Evolutionary conservation across 2,329 filamentous ascomycete genomes (phyloP).

Genomic region (Claviceps pusilla): DNA sequence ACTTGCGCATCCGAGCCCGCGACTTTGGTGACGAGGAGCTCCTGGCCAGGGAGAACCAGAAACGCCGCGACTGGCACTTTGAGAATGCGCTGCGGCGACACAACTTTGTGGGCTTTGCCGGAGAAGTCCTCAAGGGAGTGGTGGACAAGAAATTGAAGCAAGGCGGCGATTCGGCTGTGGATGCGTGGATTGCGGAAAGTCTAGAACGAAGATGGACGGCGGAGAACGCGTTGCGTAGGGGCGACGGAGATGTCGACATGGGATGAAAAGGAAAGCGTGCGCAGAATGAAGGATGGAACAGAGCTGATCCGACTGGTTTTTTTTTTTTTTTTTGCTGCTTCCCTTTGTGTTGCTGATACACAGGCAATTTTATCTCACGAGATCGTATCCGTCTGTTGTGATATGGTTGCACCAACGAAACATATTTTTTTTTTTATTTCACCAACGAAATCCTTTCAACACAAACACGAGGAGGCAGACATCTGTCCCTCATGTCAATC

Average conservation of each 20-base stretch:
- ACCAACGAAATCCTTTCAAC: too few species aligned
- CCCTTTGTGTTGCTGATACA: neutral
- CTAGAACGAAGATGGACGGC: constrained; percentile 36
- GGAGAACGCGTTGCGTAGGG: constrained; percentile 20
- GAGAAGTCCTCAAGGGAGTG: constrained; percentile 77
- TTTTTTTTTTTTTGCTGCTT: neutral
- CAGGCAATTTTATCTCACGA: neutral
- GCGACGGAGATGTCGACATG: constrained; percentile 29
- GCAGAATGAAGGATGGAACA: neutral
- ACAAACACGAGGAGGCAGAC: neutral
- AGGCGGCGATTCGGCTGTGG: constrained; percentile 49
- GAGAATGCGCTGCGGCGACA: constrained; percentile 85
- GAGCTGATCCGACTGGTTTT: neutral
- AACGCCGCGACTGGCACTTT: constrained; percentile 77
- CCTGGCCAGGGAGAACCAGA: constrained; percentile 65
- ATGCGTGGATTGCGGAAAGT: constrained; percentile 57
- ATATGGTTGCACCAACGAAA: neutral
- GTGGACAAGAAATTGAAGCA: constrained; percentile 57
- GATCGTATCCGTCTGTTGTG: neutral
- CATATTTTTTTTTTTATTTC: neutral
- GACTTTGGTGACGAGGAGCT: constrained; percentile 73
- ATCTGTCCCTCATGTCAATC: neutral
- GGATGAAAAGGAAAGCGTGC: constrained; percentile 4
- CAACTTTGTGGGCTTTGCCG: constrained; percentile 93
- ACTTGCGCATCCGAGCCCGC: constrained; percentile 59